Conservation (phyloP, 805 yeast species). For the Candida sakaeoensis region DNA sequence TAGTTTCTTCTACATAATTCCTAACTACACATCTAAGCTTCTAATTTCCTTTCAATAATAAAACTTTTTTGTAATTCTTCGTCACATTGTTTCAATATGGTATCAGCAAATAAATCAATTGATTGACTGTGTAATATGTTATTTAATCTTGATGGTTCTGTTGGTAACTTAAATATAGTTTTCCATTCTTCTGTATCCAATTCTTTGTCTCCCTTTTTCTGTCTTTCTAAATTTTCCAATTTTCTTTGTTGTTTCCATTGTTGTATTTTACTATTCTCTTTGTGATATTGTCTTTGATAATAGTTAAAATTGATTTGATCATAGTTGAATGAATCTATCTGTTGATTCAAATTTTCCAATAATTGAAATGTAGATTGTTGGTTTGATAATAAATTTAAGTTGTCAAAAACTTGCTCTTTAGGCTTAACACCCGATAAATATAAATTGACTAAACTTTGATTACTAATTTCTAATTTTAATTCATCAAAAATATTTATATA, state of each 20-base stretch:
- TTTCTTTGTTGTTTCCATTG: conserved; percentile 74
- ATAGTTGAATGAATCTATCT: conserved; percentile 71
- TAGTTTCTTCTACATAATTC: no score
- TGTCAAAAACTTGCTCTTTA: conserved; percentile 28
- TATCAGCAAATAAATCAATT: conserved; percentile 66
- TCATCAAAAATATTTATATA: conserved; percentile 70
- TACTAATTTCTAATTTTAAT: conserved; percentile 60
- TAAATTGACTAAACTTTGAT: conserved; percentile 62
- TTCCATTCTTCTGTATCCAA: conserved; percentile 65
- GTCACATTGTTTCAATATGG: conserved; percentile 67
- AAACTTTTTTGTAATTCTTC: conserved; percentile 61
- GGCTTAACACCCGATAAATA: conserved; percentile 32
- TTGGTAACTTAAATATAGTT: conserved; percentile 60
- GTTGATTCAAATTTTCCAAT: conserved; percentile 61
- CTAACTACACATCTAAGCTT: no score
- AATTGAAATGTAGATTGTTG: conserved; percentile 43
- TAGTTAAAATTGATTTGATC: conserved; percentile 79
- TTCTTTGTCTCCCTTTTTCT: conserved; percentile 52
- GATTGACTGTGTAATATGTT: conserved; percentile 65
- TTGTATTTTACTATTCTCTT: conserved; percentile 64
- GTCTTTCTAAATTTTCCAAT: conserved; percentile 60
- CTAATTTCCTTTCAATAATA: conserved; percentile 52
- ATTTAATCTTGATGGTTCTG: conserved; percentile 72
- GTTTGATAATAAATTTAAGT: conserved; percentile 40
- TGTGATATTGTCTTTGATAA: conserved; percentile 70